These are phyloP conservation scores for Xylaria sp. DNA, from an alignment of 495 filamentous ascomycete species.

Conservation along the genomic window DNA sequence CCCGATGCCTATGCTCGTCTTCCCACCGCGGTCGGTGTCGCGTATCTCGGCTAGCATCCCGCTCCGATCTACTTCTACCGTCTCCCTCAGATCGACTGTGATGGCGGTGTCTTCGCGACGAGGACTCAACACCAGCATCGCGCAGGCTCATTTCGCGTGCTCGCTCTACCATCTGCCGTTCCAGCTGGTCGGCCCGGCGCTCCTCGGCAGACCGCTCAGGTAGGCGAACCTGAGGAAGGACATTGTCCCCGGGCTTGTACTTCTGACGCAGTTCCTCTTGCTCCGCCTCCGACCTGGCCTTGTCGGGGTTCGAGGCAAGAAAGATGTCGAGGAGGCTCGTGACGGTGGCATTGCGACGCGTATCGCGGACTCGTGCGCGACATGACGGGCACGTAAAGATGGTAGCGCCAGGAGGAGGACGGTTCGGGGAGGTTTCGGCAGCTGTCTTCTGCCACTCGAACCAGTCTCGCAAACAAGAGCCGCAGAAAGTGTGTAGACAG, in stretches of 20 bases:
- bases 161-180: constrained; percentile 71
- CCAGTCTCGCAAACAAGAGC: constrained; percentile 93
- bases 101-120: constrained; percentile 51
- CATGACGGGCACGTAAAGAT: constrained; percentile 92
- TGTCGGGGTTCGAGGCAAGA: constrained; percentile 75
- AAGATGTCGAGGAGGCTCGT: constrained; percentile 84
- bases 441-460: constrained; percentile 68
- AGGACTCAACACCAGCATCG: constrained; percentile 61
- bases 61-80: constrained; percentile 38
- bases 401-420: constrained; percentile 53
- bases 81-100: constrained; percentile 54
- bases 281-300: constrained; percentile 69
- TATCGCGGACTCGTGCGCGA: constrained; percentile 81
- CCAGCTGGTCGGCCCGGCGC: constrained; percentile 64
- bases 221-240: constrained; percentile 64
- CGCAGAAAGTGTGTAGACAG: constrained; percentile 97
- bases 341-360: constrained; percentile 82
- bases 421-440: constrained; percentile 52
- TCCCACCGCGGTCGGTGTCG: constrained; percentile 39
- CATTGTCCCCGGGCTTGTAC: constrained; percentile 80
- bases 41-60: constrained; percentile 43
- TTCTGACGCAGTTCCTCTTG: constrained; percentile 70
- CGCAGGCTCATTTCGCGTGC: constrained; percentile 74
- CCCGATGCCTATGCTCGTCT: constrained; percentile 38
- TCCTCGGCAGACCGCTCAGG: constrained; percentile 53